phyloP scores from a whole-genome alignment of 441 rosid genomes.

The Gossypium schwendimanii region DNA sequence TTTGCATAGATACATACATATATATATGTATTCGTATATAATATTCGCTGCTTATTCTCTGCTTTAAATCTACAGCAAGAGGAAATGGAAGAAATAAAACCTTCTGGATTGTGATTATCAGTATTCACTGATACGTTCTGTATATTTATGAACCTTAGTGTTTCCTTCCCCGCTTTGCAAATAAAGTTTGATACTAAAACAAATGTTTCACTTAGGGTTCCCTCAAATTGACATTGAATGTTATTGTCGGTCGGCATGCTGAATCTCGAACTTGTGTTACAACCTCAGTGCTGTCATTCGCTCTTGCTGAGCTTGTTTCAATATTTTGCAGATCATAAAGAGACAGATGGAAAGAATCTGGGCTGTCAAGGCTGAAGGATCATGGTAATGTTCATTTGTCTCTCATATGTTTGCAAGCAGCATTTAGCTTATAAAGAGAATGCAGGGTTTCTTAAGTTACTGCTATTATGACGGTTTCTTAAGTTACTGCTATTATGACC shows the following conservation, averaged over 20 bases:
- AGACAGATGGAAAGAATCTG: not conserved
- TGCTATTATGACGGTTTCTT: not conserved
- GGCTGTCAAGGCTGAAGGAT: not conserved
- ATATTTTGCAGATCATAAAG: conserved; percentile 19
- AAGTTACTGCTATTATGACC: not conserved
- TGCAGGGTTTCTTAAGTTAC: not conserved
- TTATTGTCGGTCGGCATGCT: not conserved
- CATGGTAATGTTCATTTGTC: not conserved
- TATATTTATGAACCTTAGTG: not conserved
- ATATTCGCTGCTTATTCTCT: not conserved
- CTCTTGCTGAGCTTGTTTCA: not conserved
- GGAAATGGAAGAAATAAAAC: not conserved
- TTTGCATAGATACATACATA: not conserved
- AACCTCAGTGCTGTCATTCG: not conserved
- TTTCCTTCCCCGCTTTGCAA: not conserved
- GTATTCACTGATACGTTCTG: not conserved
- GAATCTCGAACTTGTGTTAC: not conserved
- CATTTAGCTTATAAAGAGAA: not conserved
- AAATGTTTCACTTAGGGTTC: not conserved
- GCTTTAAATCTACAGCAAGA: not conserved
- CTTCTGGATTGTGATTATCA: not conserved
- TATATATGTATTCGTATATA: not conserved
- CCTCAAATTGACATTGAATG: not conserved
- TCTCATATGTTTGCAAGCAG: not conserved
- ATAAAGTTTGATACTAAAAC: not conserved